Evolutionary conservation across 2,329 filamentous ascomycete species (phyloP), one percentile per base, ranked within the genome.

Genomic region (Neophaeococcomyces mojaviensis): DNA sequence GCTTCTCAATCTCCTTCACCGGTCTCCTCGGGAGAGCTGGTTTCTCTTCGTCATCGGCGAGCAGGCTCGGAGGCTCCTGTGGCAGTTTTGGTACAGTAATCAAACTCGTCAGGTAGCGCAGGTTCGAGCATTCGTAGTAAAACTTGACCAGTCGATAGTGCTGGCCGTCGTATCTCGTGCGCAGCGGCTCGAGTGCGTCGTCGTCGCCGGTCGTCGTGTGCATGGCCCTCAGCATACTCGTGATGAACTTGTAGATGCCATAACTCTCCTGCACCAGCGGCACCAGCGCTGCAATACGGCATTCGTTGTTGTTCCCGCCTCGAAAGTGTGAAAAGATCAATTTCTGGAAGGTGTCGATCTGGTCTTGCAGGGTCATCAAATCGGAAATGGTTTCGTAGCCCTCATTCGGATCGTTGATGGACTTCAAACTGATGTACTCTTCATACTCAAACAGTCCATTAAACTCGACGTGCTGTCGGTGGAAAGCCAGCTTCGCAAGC

Each of bases 221-320:
- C 89, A 98, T 96, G 13, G 92, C 92, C 46, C 92, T 81, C 51
- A 98, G 70, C 92, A 98, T 98, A 83, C 92, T 98, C 0, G 92
- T 98, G 55, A 96, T 89, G 65, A 98, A 98, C 68, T 97, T 97
- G 75, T 98, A 98, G 57, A 98, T 97, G 39, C 92, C 92, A 67
- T 97, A 98, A 64, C 88, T 97, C 71, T 98, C 92, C 64, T 95
- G 88, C 2, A 98, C 92, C 35, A 98, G 72, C 2, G 89, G 88
- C 18, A 97, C 89, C 44, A 98, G 70, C 1, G 92, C 87, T 12
- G 90, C 94, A 59, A 98, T 98, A 51, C 90, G 79, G 66, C 90
- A 97, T 66, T 98, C 92, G 60, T 97, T 98, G 69, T 95, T 94
- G 39, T 85, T 82, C 20, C 89, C 86, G 55, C 82, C 81, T 49